A percentile compares a stretch with the other conserved stretches of the same genome.
Conservation (phyloP, 179 eudicot species). For the Beta macrorhiza region DNA sequence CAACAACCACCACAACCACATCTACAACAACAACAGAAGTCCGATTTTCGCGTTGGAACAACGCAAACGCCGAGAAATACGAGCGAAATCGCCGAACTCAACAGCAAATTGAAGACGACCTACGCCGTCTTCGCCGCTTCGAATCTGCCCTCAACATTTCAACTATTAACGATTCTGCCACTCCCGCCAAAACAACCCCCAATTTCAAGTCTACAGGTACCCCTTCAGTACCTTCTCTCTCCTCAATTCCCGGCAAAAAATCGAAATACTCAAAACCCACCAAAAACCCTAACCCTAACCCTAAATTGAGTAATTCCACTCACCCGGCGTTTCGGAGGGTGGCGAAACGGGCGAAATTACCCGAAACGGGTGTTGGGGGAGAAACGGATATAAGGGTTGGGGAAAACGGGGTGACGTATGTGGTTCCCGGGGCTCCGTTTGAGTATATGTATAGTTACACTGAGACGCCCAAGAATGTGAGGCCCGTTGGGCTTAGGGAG, state of each 20-base stretch:
- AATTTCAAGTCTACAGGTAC: conserved; percentile 27
- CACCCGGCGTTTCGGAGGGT: conserved; percentile 72
- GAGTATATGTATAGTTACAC: conserved; percentile 89
- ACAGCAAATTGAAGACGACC: conserved; percentile 62
- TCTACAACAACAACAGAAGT: conserved; percentile 48
- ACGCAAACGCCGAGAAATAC: conserved; percentile 75
- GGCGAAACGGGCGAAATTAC: conserved; percentile 32
- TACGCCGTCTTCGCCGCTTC: conserved; percentile 67
- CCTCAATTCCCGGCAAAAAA: conserved; percentile 63
- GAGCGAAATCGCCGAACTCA: conserved; percentile 51
- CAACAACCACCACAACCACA: conserved; percentile 31
- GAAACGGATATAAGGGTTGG: conserved; percentile 44
- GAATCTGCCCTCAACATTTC: conserved; percentile 59
- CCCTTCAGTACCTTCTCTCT: conserved; percentile 53
- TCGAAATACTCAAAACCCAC: conserved; percentile 65
- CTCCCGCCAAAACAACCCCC: conserved; percentile 19
- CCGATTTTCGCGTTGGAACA: conserved; percentile 93
- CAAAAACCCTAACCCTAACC: conserved; percentile 28
- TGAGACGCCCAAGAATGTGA: conserved; percentile 73
- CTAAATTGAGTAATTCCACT: background rate
- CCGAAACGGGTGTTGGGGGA: conserved; percentile 13
- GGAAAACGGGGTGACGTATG: conserved; percentile 70
- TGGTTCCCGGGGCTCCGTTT: conserved; percentile 78
- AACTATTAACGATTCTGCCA: conserved; percentile 24
- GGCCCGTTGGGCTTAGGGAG: conserved; percentile 72